phyloP scores from a whole-genome alignment of 2,329 filamentous ascomycete species.

The Cryphonectria radicalis region DNA sequence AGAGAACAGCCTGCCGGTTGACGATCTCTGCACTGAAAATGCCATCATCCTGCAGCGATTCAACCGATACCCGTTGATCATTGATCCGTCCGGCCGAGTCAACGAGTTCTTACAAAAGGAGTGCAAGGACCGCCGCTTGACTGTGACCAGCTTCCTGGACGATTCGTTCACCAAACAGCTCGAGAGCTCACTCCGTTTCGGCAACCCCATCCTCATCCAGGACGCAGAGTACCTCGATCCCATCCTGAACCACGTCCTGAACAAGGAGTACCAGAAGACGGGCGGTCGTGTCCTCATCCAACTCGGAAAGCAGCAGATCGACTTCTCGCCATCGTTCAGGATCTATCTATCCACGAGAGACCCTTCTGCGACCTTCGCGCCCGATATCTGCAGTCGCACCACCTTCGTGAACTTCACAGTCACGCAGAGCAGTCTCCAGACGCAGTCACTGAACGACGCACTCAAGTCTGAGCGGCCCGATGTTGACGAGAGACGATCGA shows the following conservation, averaged over 20 bases:
- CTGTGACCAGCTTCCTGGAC: constrained; percentile 96
- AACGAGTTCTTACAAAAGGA: constrained; percentile 96
- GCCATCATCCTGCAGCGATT: constrained; percentile 96
- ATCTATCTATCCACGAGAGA: constrained; percentile 94
- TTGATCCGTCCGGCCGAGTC: constrained; percentile 93
- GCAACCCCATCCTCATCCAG: constrained; percentile 97
- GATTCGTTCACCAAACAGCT: constrained; percentile 98
- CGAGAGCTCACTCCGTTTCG: constrained; percentile 94
- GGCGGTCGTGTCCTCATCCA: constrained; percentile 97
- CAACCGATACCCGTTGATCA: constrained; percentile 97
- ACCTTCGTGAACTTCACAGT: constrained; percentile 99
- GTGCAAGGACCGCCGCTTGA: constrained; percentile 89
- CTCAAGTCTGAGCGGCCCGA: constrained; percentile 97
- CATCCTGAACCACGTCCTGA: constrained; percentile 96
- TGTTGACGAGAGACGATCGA: constrained; percentile 93
- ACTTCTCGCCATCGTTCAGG: constrained; percentile 96
- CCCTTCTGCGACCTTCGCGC: constrained; percentile 92
- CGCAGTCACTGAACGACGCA: constrained; percentile 95
- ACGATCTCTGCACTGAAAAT: constrained; percentile 98
- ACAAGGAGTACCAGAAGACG: constrained; percentile 99
- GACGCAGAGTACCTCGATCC: constrained; percentile 97
- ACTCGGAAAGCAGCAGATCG: constrained; percentile 97
- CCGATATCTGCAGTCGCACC: constrained; percentile 96
- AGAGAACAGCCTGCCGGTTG: constrained; percentile 88
- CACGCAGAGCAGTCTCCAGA: constrained; percentile 97